Evolutionary conservation across 129 eudicot species (phyloP).

Genomic region (Chrysanthemum seticuspe): DNA sequence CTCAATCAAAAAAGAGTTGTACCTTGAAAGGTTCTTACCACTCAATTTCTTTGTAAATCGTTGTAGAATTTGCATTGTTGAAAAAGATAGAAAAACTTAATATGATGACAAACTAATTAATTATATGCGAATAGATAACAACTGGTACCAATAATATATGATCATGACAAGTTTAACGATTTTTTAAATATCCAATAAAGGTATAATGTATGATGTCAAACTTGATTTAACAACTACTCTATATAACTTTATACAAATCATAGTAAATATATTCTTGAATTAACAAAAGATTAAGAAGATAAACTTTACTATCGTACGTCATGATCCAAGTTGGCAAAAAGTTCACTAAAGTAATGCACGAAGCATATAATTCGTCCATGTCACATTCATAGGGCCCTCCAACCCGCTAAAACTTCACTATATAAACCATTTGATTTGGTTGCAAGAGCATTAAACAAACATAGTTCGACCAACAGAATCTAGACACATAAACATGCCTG

Average conservation of each 20-base stretch:
- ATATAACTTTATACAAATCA: no score
- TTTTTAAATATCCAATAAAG: no score
- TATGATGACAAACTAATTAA: no score
- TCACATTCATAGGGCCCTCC: slow-evolving; percentile 30
- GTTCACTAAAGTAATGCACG: slow-evolving; percentile 29
- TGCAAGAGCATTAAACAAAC: slow-evolving; percentile 15
- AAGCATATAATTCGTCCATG: slow-evolving; percentile 23
- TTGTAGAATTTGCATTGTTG: no score
- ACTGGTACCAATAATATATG: not conserved
- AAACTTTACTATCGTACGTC: not conserved
- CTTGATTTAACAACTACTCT: no score
- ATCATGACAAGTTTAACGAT: slow-evolving; percentile 15
- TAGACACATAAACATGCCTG: slow-evolving; percentile 18
- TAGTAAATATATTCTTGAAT: no score
- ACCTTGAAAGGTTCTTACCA: no score
- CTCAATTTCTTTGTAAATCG: no score
- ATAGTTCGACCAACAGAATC: slow-evolving; percentile 5
- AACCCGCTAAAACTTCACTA: slow-evolving; percentile 23
- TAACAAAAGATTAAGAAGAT: not conserved
- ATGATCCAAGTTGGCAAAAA: slow-evolving; percentile 31
- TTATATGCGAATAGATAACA: not conserved
- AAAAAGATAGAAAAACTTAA: not conserved
- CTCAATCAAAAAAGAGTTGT: no score
- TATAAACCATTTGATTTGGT: slow-evolving; percentile 29
- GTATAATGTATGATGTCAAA: no score